Evolutionary conservation across 768 basidiomycete genomes (phyloP).

Genomic region (Panellus pusillus): DNA sequence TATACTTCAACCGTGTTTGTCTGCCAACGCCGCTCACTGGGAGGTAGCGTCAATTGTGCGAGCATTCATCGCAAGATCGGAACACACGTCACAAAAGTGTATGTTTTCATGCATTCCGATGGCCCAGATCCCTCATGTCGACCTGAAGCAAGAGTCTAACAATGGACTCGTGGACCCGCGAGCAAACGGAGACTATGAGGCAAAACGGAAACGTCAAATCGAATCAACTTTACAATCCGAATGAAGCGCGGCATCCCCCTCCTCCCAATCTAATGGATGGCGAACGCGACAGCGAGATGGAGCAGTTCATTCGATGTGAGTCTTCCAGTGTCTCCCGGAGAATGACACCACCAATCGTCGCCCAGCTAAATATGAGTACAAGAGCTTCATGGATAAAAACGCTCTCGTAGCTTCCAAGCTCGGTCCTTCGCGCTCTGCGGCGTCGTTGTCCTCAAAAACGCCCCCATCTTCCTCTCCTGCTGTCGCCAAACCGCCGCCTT

Average conservation of each 20-base stretch:
- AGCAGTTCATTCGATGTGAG: conserved; percentile 85
- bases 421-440: conserved; percentile 42
- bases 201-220: conserved; percentile 79
- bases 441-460: conserved; percentile 26
- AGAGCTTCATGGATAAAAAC: conserved; percentile 57
- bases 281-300: conserved; percentile 87
- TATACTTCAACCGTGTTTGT: conserved; percentile 25
- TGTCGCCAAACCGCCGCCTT: conserved; percentile 10
- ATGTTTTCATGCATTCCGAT: conserved; percentile 29
- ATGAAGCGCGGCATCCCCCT: conserved; percentile 79
- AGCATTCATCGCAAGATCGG: conserved; percentile 94
- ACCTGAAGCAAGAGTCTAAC: conserved; percentile 79
- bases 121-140: conserved; percentile 4
- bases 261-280: conserved; percentile 76
- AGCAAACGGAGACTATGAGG: conserved; percentile 88
- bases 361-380: conserved; percentile 79
- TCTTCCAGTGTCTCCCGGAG: conserved; percentile 17
- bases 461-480: conserved; percentile 21
- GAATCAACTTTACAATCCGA: conserved; percentile 79
- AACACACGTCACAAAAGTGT: conserved; percentile 94
- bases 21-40: conserved; percentile 10
- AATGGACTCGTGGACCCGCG: conserved; percentile 84
- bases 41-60: conserved; percentile 76
- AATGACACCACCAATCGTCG: conserved; percentile 1
- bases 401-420: conserved; percentile 48